phyloP scores from a whole-genome alignment of 176 grass and related monocot species.

The Avena insularis region DNA sequence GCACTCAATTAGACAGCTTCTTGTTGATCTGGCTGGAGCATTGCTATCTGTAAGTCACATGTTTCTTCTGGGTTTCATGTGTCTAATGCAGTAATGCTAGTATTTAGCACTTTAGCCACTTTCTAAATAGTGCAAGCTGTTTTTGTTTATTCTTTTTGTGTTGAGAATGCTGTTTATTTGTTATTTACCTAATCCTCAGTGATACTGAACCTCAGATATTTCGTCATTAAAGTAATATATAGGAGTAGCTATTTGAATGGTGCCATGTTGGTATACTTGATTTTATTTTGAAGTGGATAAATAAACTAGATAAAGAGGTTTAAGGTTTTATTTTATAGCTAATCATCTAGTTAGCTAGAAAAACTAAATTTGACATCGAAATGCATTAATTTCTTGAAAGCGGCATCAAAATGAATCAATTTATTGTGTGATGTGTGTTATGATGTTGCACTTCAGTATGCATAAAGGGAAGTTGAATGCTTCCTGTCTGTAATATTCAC shows the following conservation, averaged over 20 bases:
- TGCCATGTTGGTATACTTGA: slow-evolving; percentile 13
- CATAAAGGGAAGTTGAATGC: neutral
- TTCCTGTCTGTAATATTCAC: neutral
- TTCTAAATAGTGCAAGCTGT: neutral
- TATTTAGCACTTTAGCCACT: slow-evolving; percentile 14
- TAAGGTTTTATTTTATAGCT: slow-evolving; percentile 22
- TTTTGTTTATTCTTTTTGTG: slow-evolving; percentile 23
- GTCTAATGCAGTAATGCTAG: slow-evolving; percentile 21
- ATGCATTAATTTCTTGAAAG: neutral
- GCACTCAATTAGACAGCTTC: slow-evolving; percentile 60
- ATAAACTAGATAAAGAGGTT: neutral
- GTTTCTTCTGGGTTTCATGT: slow-evolving; percentile 27
- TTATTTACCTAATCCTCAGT: slow-evolving; percentile 33
- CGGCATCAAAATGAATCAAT: neutral
- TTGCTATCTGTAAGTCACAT: slow-evolving; percentile 62
- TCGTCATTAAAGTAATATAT: neutral
- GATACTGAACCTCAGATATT: slow-evolving; percentile 20
- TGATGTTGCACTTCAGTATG: neutral
- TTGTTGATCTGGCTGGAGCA: slow-evolving; percentile 63
- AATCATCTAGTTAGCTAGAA: slow-evolving; percentile 24
- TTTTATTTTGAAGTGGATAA: slow-evolving; percentile 36
- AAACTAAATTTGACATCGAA: neutral
- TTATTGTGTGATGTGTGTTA: neutral
- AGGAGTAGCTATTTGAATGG: slow-evolving; percentile 22
- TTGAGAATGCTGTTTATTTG: slow-evolving; percentile 5